Conservation (phyloP, 2,329 filamentous ascomycete species). For the Hawksworthiomyces lignivorus region DNA sequence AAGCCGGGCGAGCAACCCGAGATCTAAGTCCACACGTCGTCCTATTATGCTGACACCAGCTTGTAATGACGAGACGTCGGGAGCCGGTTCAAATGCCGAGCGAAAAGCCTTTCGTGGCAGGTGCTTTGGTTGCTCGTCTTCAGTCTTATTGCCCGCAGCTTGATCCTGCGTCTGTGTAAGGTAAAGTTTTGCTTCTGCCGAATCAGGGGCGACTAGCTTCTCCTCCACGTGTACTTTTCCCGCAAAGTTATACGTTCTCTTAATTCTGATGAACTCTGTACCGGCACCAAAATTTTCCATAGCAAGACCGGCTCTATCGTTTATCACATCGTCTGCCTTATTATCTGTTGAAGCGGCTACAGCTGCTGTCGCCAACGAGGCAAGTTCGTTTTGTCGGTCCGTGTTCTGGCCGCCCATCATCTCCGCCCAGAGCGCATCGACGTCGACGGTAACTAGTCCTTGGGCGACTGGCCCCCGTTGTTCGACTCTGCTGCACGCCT, state of each 20-base stretch:
- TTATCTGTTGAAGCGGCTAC: slow-evolving; percentile 7
- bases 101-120: slow-evolving; percentile 49
- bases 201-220: slow-evolving; percentile 57
- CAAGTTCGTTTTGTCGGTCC: slow-evolving; percentile 1
- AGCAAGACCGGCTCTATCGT: slow-evolving; percentile 2
- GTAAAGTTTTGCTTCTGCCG: slow-evolving; percentile 58
- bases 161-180: slow-evolving; percentile 42
- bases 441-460: slow-evolving; percentile 60
- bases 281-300: slow-evolving; percentile 14
- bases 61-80: slow-evolving; percentile 40
- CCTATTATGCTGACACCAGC: slow-evolving; percentile 32
- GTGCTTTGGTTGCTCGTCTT: slow-evolving; percentile 28
- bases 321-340: too few species aligned
- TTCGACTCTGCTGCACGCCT: slow-evolving; percentile 45
- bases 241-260: slow-evolving; percentile 67
- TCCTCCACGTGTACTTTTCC: slow-evolving; percentile 65
- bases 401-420: slow-evolving; percentile 40
- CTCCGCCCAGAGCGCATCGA: slow-evolving; percentile 62
- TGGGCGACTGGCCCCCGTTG: slow-evolving; percentile 42
- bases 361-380: slow-evolving; percentile 8
- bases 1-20: slow-evolving; percentile 43
- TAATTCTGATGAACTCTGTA: slow-evolving; percentile 51
- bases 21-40: slow-evolving; percentile 48
- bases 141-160: slow-evolving; percentile 19
- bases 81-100: slow-evolving; percentile 54